A percentile compares a stretch with the other conserved stretches of the same genome.
Evolutionary conservation across 2,329 filamentous ascomycete genomes (phyloP).

Genomic region (Pseudogymnoascus sp.): DNA sequence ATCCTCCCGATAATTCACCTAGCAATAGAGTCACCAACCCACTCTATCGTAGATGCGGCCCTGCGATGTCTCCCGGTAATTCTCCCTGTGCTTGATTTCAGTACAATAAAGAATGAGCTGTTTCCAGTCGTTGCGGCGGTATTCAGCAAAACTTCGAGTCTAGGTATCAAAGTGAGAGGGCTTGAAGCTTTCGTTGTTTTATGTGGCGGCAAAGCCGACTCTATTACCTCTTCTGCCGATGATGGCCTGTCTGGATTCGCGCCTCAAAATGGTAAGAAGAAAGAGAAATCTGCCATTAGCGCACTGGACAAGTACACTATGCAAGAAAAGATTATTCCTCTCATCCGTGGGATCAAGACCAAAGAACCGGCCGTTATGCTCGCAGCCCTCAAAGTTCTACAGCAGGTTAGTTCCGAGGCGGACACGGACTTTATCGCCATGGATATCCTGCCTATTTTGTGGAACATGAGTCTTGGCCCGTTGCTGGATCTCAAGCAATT

Average conservation of each 20-base stretch:
- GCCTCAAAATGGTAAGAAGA: constrained; percentile 41
- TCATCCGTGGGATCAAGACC: constrained; percentile 89
- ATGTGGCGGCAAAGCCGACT: constrained; percentile 64
- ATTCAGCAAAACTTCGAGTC: constrained; percentile 85
- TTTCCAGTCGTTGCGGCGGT: constrained; percentile 87
- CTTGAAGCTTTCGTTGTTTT: constrained; percentile 84
- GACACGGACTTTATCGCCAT: constrained; percentile 88
- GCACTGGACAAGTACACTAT: constrained; percentile 96
- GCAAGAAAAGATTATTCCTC: constrained; percentile 90
- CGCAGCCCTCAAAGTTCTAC: constrained; percentile 76
- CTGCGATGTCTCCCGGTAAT: constrained; percentile 70
- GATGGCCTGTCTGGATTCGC: constrained; percentile 71
- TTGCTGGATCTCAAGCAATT: constrained; percentile 83
- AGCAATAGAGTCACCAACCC: constrained; percentile 81
- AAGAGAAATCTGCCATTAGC: constrained; percentile 59
- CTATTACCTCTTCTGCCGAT: constrained; percentile 36
- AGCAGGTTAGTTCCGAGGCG: constrained; percentile 70
- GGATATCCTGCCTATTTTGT: constrained; percentile 82
- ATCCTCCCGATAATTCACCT: constrained; percentile 79
- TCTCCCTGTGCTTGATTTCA: constrained; percentile 87
- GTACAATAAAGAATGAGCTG: constrained; percentile 91
- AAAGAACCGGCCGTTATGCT: constrained; percentile 98
- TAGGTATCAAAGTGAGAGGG: constrained; percentile 89
- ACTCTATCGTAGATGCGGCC: constrained; percentile 79
- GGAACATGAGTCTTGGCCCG: constrained; percentile 86